Percentiles rank a stretch among this genome's conserved stretches.
Conservation (phyloP, 2,329 filamentous ascomycete genomes). For the Trichoderma arundinaceum region DNA sequence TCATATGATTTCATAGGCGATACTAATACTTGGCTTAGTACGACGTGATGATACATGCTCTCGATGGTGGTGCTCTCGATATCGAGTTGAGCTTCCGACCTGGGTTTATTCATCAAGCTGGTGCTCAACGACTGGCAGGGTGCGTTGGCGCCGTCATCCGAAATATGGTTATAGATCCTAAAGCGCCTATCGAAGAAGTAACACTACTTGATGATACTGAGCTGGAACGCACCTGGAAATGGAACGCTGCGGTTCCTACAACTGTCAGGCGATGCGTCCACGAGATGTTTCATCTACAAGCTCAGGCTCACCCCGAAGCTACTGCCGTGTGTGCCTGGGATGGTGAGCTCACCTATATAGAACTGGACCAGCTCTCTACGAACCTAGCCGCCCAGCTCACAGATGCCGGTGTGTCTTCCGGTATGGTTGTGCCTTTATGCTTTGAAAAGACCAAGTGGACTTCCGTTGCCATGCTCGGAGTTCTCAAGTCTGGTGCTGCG, state of each 20-base stretch:
- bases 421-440: conserved; percentile 39
- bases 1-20: too few species aligned
- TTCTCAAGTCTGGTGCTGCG: conserved; percentile 42
- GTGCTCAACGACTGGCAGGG: too few species aligned
- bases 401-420: not conserved
- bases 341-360: conserved; percentile 32
- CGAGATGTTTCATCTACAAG: not conserved
- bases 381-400: conserved; percentile 32
- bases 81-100: too few species aligned
- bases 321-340: not conserved
- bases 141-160: too few species aligned
- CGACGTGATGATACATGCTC: too few species aligned
- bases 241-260: not conserved
- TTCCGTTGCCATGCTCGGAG: conserved; percentile 40
- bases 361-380: conserved; percentile 33
- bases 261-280: conserved; percentile 1
- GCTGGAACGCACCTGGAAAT: not conserved
- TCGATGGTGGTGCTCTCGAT: too few species aligned
- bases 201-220: too few species aligned
- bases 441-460: conserved; percentile 45
- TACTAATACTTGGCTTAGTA: too few species aligned
- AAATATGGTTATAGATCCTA: too few species aligned
- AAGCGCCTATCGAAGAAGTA: too few species aligned
- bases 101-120: too few species aligned
- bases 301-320: not conserved